Conservation (phyloP, 2,329 filamentous ascomycete species). For the Aspergillus proliferans region DNA sequence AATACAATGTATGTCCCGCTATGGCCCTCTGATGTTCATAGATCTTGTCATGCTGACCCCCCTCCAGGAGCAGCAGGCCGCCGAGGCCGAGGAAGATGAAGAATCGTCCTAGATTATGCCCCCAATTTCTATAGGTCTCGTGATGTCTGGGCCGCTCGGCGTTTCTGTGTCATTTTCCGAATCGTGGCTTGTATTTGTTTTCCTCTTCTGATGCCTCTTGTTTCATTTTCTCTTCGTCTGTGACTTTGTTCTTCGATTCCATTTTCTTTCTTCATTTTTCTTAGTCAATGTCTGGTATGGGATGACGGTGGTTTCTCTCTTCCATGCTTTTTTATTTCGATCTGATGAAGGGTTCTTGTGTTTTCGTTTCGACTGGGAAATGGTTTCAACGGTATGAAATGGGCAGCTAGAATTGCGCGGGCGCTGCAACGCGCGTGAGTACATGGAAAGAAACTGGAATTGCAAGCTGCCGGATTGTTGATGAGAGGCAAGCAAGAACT, state of each 20-base stretch:
- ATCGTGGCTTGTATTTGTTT: not conserved
- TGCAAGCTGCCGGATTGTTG: conserved; percentile 13
- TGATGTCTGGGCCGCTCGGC: conserved; percentile 25
- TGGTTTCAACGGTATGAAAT: conserved; percentile 21
- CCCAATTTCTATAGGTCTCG: conserved; percentile 14
- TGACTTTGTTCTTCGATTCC: conserved; percentile 23
- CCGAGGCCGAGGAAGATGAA: conserved; percentile 54
- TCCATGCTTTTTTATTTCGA: conserved; percentile 18
- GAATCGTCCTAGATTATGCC: conserved; percentile 29
- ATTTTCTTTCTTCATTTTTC: conserved; percentile 20
- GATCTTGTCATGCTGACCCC: not conserved
- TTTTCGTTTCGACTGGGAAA: conserved; percentile 19
- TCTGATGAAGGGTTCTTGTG: conserved; percentile 19
- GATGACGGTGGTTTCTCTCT: conserved; percentile 27
- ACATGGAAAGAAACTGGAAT: conserved; percentile 5
- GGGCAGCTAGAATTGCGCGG: conserved; percentile 8
- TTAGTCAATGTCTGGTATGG: conserved; percentile 25
- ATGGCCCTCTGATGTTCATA: conserved; percentile 5
- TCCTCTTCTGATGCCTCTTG: not conserved
- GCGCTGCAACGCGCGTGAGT: conserved; percentile 6
- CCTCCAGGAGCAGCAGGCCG: conserved; percentile 39
- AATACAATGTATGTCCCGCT: conserved; percentile 55
- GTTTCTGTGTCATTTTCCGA: conserved; percentile 29
- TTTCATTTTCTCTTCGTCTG: conserved; percentile 16
- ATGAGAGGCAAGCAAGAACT: conserved; percentile 14